These are phyloP conservation scores for Pythium biforme DNA, from an alignment of 352 stramenopile species.

Conservation along the genomic window DNA sequence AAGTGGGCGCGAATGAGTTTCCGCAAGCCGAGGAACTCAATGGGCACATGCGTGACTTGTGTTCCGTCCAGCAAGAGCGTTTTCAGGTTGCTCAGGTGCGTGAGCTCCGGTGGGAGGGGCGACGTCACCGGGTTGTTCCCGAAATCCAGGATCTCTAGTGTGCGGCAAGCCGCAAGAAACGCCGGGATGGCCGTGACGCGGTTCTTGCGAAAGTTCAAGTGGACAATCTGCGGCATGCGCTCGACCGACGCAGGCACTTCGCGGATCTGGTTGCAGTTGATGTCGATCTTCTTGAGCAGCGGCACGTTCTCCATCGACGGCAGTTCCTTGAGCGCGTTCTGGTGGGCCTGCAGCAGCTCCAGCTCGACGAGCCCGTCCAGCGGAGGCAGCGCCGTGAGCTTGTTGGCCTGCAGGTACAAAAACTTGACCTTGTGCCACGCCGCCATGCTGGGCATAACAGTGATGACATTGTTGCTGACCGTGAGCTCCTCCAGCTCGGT, in stretches of 20 bases:
- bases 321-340: slow-evolving; percentile 59
- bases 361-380: slow-evolving; percentile 56
- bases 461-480: slow-evolving; percentile 59
- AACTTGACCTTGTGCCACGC: slow-evolving; percentile 59
- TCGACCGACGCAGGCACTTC: slow-evolving; percentile 46
- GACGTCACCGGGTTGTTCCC: slow-evolving; percentile 56
- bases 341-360: slow-evolving; percentile 56
- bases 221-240: slow-evolving; percentile 54
- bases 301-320: slow-evolving; percentile 63
- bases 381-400: slow-evolving; percentile 38
- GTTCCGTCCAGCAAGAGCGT: slow-evolving; percentile 67
- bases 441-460: slow-evolving; percentile 34
- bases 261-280: slow-evolving; percentile 68
- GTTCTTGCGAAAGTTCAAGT: slow-evolving; percentile 72
- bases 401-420: slow-evolving; percentile 62
- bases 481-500: slow-evolving; percentile 70
- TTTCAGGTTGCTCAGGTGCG: slow-evolving; percentile 48
- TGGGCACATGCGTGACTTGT: slow-evolving; percentile 49
- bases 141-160: slow-evolving; percentile 71
- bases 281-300: slow-evolving; percentile 72
- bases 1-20: slow-evolving; percentile 58
- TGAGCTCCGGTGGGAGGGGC: slow-evolving; percentile 42
- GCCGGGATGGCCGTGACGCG: slow-evolving; percentile 43
- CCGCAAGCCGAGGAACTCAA: slow-evolving; percentile 56
- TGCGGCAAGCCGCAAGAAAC: slow-evolving; percentile 43